These are phyloP conservation scores for Erysiphe neolycopersici DNA, from an alignment of 2,329 filamentous ascomycete species.

Conservation along the genomic window DNA sequence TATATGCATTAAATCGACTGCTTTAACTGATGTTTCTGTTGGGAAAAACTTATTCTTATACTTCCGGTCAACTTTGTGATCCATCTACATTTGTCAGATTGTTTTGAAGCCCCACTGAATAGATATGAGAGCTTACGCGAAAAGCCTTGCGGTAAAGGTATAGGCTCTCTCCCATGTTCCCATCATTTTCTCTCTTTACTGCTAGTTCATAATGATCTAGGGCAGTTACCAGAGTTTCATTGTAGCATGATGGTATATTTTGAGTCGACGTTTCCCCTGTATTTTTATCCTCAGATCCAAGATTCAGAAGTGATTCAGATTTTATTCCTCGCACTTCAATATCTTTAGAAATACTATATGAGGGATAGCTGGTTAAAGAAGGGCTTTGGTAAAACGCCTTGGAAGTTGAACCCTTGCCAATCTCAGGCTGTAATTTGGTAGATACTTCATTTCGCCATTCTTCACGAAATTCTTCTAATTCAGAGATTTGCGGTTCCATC, in stretches of 20 bases:
- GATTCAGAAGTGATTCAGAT: no score
- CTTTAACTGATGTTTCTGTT: slow-evolving; percentile 10
- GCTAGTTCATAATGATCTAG: slow-evolving; percentile 83
- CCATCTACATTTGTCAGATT: slow-evolving; percentile 29
- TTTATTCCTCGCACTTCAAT: slow-evolving; percentile 3
- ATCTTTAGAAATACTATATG: slow-evolving; percentile 2
- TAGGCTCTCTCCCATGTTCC: slow-evolving; percentile 70
- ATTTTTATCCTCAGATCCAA: not conserved
- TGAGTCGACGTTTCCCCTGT: not conserved
- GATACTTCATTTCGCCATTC: slow-evolving; percentile 53
- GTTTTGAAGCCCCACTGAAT: not conserved
- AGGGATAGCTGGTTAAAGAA: slow-evolving; percentile 2
- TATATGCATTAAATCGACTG: no score
- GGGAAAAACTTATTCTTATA: slow-evolving; percentile 89
- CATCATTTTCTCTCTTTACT: slow-evolving; percentile 64
- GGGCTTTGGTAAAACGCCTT: slow-evolving; percentile 4
- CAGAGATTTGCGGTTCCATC: slow-evolving; percentile 26
- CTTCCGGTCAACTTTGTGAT: slow-evolving; percentile 53
- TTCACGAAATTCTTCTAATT: slow-evolving; percentile 64
- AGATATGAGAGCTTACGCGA: slow-evolving; percentile 25
- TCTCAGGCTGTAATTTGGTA: slow-evolving; percentile 6
- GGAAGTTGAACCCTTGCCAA: slow-evolving; percentile 1
- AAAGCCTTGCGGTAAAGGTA: slow-evolving; percentile 76
- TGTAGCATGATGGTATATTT: slow-evolving; percentile 4
- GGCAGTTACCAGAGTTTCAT: slow-evolving; percentile 38